These are phyloP conservation scores for Pelargonium cotyledonis DNA, from an alignment of 441 rosid genomes.

Conservation along the genomic window DNA sequence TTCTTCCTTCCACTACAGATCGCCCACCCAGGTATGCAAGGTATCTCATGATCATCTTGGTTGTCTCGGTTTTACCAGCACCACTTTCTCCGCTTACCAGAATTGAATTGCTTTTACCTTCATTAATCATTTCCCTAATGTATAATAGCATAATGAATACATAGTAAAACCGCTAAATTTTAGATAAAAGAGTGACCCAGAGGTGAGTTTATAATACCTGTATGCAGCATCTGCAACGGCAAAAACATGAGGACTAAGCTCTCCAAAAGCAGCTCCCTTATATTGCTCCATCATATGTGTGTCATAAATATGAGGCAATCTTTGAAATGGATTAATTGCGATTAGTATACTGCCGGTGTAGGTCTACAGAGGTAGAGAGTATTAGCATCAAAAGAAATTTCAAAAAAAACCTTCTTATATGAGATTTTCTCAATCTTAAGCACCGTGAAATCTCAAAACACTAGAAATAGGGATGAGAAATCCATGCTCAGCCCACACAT, in stretches of 20 bases:
- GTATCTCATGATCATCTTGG: conserved; percentile 74
- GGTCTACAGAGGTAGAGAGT: conserved; percentile 38
- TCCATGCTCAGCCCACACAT: too few species aligned
- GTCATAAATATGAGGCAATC: conserved; percentile 68
- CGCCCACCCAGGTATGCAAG: conserved; percentile 69
- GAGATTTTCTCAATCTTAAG: conserved; percentile 12
- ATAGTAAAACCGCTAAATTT: conserved; percentile 12
- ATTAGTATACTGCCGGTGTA: conserved; percentile 69
- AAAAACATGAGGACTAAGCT: conserved; percentile 74
- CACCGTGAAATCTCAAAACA: too few species aligned
- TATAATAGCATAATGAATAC: conserved; percentile 22
- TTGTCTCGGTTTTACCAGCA: conserved; percentile 80
- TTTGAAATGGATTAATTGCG: conserved; percentile 77
- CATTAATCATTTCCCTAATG: conserved; percentile 64
- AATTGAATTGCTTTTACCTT: conserved; percentile 67
- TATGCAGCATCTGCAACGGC: conserved; percentile 73
- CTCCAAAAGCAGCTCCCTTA: conserved; percentile 56
- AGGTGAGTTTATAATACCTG: conserved; percentile 29
- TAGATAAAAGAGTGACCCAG: neutral
- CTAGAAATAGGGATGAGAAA: too few species aligned
- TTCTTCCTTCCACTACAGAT: conserved; percentile 67
- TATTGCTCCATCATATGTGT: conserved; percentile 77
- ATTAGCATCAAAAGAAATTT: conserved; percentile 19
- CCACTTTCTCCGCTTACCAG: conserved; percentile 82
- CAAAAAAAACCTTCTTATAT: conserved; percentile 11